Evolutionary conservation across 2,329 filamentous ascomycete species (phyloP), one percentile per base, ranked within the genome.

Genomic region (Aspergillus sp.): DNA sequence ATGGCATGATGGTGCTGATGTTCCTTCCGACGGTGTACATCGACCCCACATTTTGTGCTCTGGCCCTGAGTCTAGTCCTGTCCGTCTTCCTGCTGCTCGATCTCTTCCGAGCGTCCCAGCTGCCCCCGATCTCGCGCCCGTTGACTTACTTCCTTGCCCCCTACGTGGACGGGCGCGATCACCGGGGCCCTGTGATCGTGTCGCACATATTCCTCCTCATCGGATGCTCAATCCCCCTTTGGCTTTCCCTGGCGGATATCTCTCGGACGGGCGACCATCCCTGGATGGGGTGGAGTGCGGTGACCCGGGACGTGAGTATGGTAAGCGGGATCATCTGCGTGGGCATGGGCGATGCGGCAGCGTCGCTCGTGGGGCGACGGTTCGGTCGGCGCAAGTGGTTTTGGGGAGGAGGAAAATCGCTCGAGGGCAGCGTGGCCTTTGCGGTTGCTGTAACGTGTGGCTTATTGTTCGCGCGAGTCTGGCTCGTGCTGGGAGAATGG

Each of bases 1-100:
- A 99, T 75, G 96, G 96, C 67, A 96, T 94, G 84, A 98, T 98
- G 90, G 94, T 98, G 7, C 87, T 88, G 58, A 97, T 99, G 91
- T 88, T 99, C 58, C 83, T 98, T 2, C 93, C 95, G 0, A 87
- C 91, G 1, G 90, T 89, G 2, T 97, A 88, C 72, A 80, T 98
- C 64, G 95, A 99, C 74, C 94, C 95, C 0, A 83, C 88, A 42
- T 98, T 91, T 75, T 88, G 88, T 53, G 86, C 90, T 1, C 81
- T 99, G 11, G 91, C 92, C 0, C 82, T 98, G n/a, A 83, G 84
- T 0, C 79, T 97, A 32, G 86, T 92, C 25, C 84, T 99, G 38
- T 88, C 90, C 3, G 82, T 96, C 55, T 99, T 99, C 72, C 81
- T 98, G 13, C 82, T 98, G 4, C 85, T 98, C 11, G 95, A 99